Percentiles rank a stretch among this genome's conserved stretches.
phyloP scores from a whole-genome alignment of 176 grass and related monocot genomes.

The barley (Hordeum vulgare) region DNA sequence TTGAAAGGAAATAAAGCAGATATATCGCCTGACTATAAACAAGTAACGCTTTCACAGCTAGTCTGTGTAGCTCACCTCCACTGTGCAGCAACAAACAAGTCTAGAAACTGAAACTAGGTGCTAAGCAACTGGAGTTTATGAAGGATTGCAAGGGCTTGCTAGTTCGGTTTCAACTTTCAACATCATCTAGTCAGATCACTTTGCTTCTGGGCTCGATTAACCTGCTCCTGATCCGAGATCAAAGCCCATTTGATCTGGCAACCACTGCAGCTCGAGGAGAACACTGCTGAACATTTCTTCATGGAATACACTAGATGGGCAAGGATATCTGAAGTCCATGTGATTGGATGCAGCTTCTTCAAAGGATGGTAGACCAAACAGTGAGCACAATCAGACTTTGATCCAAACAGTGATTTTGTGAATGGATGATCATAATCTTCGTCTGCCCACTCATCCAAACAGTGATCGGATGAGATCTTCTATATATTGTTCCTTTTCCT shows the following conservation, averaged over 20 bases:
- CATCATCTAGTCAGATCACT: neutral
- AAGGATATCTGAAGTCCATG: neutral
- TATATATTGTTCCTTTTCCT: neutral
- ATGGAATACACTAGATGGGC: neutral
- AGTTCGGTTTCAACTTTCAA: neutral
- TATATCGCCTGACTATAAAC: neutral
- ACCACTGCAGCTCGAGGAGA: neutral
- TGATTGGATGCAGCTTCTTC: neutral
- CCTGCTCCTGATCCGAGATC: neutral
- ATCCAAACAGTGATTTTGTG: neutral
- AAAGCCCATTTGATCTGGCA: neutral
- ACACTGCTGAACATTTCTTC: neutral
- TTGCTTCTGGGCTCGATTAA: neutral
- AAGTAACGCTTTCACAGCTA: neutral
- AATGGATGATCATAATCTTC: no score
- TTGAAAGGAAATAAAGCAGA: neutral
- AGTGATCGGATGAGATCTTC: neutral
- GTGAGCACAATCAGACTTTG: no score
- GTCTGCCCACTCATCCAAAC: neutral
- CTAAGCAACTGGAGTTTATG: neutral
- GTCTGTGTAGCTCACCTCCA: neutral
- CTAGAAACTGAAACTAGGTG: neutral
- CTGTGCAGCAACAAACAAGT: neutral
- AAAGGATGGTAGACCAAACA: neutral
- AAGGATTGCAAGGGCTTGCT: neutral